A percentile compares a stretch with the other conserved stretches of the same genome.
These are phyloP conservation scores for Plicaturopsis crispa DNA, from an alignment of 768 basidiomycete genomes.

Conservation along the genomic window DNA sequence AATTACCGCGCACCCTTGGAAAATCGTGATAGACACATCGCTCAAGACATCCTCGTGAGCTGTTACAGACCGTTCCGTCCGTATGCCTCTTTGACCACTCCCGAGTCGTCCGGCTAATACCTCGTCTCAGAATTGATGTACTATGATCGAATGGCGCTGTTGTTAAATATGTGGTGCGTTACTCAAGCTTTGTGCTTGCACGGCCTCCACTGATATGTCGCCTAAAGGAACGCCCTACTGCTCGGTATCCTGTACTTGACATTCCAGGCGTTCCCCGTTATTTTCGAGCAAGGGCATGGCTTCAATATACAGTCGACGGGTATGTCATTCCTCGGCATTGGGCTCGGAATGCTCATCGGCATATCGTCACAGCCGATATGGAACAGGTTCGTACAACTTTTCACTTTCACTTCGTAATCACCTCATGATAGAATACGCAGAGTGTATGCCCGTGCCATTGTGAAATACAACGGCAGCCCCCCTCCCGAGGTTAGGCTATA, in stretches of 20 bases:
- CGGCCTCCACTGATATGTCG: too few relatives aligned
- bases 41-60: conserved; percentile 43
- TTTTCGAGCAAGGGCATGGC: conserved; percentile 44
- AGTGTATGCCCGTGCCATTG: conserved; percentile 54
- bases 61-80: conserved; percentile 68
- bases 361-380: conserved; percentile 45
- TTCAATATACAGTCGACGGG: conserved; percentile 49
- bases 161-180: conserved; percentile 61
- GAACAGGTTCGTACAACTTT: conserved; percentile 41
- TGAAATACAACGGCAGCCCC: conserved; percentile 17
- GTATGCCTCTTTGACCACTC: conserved; percentile 15
- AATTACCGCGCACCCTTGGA: conserved; percentile 58
- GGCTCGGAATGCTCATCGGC: conserved; percentile 47
- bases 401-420: conserved; percentile 42
- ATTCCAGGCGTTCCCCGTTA: conserved; percentile 55
- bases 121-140: conserved; percentile 43
- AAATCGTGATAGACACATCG: conserved; percentile 32
- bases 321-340: conserved; percentile 59
- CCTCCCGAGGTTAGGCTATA: background rate
- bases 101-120: background rate
- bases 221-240: too few relatives aligned
- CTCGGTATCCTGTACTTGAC: conserved; percentile 58
- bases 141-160: conserved; percentile 69
- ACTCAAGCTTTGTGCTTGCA: too few relatives aligned
- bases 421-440: conserved; percentile 38